These are phyloP conservation scores for Cystobasidium sp. DNA, from an alignment of 1,284 basidiomycete genomes.

Conservation along the genomic window DNA sequence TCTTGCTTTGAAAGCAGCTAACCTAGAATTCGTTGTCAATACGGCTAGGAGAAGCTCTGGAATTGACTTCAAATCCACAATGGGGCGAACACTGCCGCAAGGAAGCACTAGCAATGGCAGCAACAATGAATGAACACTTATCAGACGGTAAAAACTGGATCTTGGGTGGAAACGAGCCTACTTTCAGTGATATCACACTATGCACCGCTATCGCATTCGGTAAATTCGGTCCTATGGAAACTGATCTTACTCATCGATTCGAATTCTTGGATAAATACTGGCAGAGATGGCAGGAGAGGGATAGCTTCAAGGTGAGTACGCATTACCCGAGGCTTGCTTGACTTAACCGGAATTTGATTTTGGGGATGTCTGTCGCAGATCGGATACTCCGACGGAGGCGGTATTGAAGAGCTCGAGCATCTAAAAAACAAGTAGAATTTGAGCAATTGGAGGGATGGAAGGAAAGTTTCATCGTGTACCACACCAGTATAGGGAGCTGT, in stretches of 20 bases:
- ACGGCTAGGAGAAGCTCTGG: constrained; percentile 24
- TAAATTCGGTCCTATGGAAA: constrained; percentile 37
- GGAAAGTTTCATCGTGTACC: neutral
- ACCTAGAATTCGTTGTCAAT: no score
- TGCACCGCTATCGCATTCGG: constrained; percentile 38
- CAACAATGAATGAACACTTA: constrained; percentile 11
- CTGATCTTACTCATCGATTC: constrained; percentile 36
- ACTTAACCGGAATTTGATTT: neutral
- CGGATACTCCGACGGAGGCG: constrained; percentile 28
- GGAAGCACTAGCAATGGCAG: constrained; percentile 33
- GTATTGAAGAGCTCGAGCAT: constrained; percentile 25
- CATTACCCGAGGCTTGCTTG: neutral
- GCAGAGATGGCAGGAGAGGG: constrained; percentile 39
- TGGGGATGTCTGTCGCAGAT: neutral
- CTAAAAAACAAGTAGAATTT: constrained; percentile 6
- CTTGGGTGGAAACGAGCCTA: constrained; percentile 34
- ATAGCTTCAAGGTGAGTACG: constrained; percentile 23
- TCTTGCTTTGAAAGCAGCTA: no score
- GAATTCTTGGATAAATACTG: constrained; percentile 30
- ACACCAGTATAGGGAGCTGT: no score
- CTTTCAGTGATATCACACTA: constrained; percentile 23
- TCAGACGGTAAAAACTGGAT: constrained; percentile 27
- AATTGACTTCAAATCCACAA: constrained; percentile 27
- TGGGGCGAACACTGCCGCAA: constrained; percentile 43
- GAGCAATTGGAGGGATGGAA: no score